phyloP scores from a whole-genome alignment of 768 basidiomycete species.

The Pulveroboletus sp. region DNA sequence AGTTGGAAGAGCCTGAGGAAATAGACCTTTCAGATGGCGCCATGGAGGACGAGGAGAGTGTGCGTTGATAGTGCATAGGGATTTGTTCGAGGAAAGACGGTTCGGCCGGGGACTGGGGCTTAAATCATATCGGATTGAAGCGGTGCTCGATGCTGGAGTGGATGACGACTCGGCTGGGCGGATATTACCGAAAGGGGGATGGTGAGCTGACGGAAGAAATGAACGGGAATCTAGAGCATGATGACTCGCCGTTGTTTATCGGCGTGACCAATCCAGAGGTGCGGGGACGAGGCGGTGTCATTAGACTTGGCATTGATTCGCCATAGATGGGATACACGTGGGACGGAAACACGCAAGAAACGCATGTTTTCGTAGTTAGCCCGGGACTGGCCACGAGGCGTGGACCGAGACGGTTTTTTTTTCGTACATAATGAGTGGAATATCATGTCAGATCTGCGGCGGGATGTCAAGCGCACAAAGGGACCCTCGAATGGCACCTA shows the following conservation, averaged over 20 bases:
- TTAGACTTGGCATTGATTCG: conserved; percentile 18
- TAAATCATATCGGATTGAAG: conserved; percentile 27
- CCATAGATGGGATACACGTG: conserved; percentile 22
- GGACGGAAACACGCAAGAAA: conserved; percentile 30
- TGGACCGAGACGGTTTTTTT: conserved; percentile 19
- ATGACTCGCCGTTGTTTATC: conserved; percentile 32
- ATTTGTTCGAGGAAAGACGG: conserved; percentile 9
- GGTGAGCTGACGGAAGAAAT: conserved; percentile 23
- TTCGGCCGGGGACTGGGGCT: conserved; percentile 9
- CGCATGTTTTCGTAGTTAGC: conserved; percentile 25
- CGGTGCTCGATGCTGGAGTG: conserved; percentile 16
- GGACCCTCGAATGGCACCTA: conserved; percentile 17
- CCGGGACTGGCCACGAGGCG: conserved; percentile 26
- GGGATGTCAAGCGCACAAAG: conserved; percentile 26
- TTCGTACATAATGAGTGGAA: conserved; percentile 32
- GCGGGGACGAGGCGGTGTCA: conserved; percentile 28
- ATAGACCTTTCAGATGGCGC: conserved; percentile 31
- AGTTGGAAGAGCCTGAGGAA: conserved; percentile 30
- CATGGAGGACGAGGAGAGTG: conserved; percentile 31
- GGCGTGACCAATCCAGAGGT: conserved; percentile 31
- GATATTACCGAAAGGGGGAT: conserved; percentile 36
- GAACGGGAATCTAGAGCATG: conserved; percentile 34
- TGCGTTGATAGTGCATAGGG: conserved; percentile 32
- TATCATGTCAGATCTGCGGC: conserved; percentile 23
- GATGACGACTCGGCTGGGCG: conserved; percentile 24